A percentile compares a stretch with the other conserved stretches of the same genome.
Conservation (phyloP, 257 asterid species). For the Perilla frutescens region DNA sequence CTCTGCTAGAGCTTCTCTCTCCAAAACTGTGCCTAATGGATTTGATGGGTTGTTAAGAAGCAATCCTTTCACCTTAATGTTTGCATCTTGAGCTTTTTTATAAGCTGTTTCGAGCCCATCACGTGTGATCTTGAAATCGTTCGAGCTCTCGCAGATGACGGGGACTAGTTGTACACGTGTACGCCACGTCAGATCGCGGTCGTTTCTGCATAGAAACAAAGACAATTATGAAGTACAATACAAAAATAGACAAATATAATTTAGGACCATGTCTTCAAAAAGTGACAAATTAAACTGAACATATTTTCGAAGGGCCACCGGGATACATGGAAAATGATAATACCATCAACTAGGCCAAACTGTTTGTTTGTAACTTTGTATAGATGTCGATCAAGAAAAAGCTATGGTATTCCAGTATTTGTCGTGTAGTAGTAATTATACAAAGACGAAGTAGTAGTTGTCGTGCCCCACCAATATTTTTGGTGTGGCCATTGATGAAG, state of each 20-base stretch:
- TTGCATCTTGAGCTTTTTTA: conserved; percentile 55
- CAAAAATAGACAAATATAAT: too few relatives aligned
- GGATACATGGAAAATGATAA: conserved; percentile 3
- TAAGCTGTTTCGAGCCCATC: conserved; percentile 67
- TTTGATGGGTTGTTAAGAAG: conserved; percentile 87
- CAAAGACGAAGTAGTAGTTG: conserved; percentile 9
- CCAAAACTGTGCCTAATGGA: conserved; percentile 78
- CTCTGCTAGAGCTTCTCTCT: conserved; percentile 53
- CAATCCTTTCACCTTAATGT: conserved; percentile 67
- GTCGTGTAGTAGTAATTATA: conserved; percentile 16
- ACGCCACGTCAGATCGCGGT: conserved; percentile 85
- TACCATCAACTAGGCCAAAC: conserved; percentile 4
- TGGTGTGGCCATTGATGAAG: background rate
- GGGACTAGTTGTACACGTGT: conserved; percentile 71
- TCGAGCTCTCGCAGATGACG: conserved; percentile 67
- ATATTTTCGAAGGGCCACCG: background rate
- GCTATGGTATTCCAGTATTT: conserved; percentile 2
- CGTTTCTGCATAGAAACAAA: conserved; percentile 55
- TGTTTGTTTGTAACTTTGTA: background rate
- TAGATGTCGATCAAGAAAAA: background rate
- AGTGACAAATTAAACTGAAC: background rate
- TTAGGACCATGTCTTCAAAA: background rate
- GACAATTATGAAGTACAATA: too few relatives aligned
- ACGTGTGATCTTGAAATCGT: conserved; percentile 62
- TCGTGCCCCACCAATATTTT: conserved; percentile 45